Evolutionary conservation across 495 filamentous ascomycete species (phyloP).

Genomic region (Annulohypoxylon moriforme): DNA sequence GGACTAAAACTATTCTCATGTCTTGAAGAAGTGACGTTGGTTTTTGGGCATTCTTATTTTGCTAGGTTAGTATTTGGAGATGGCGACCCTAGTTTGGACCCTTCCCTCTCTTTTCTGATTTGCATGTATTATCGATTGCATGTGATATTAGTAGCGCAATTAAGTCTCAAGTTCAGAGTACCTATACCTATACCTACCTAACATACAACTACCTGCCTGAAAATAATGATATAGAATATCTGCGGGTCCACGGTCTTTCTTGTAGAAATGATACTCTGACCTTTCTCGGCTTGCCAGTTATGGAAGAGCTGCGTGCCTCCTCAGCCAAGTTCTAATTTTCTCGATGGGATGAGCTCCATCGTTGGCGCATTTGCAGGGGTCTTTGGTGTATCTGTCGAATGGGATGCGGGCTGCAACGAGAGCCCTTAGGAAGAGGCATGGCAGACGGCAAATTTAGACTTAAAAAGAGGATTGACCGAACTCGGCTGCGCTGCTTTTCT

Average conservation of each 20-base stretch:
- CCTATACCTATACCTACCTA: background rate
- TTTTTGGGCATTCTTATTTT: background rate
- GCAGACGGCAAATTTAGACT: background rate
- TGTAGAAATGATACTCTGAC: background rate
- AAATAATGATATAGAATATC: background rate
- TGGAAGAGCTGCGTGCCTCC: slow-evolving; percentile 12
- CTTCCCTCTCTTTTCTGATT: background rate
- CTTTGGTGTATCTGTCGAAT: slow-evolving; percentile 20
- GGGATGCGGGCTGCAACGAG: background rate
- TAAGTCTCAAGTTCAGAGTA: background rate
- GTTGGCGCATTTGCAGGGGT: background rate
- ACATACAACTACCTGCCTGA: background rate
- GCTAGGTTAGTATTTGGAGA: background rate
- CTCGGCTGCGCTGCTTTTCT: too few species aligned
- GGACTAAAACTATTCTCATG: slow-evolving; percentile 4
- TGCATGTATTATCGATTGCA: slow-evolving; percentile 23
- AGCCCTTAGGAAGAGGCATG: background rate
- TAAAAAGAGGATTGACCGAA: background rate
- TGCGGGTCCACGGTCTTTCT: too few species aligned
- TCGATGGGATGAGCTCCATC: slow-evolving; percentile 15
- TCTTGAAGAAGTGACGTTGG: slow-evolving; percentile 19
- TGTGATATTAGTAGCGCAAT: slow-evolving; percentile 16
- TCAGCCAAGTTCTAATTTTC: slow-evolving; percentile 1
- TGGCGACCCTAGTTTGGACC: slow-evolving; percentile 4
- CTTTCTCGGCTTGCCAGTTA: slow-evolving; percentile 20